Evolutionary conservation across 495 filamentous ascomycete species (phyloP).

Genomic region (Oleoguttula mirabilis): DNA sequence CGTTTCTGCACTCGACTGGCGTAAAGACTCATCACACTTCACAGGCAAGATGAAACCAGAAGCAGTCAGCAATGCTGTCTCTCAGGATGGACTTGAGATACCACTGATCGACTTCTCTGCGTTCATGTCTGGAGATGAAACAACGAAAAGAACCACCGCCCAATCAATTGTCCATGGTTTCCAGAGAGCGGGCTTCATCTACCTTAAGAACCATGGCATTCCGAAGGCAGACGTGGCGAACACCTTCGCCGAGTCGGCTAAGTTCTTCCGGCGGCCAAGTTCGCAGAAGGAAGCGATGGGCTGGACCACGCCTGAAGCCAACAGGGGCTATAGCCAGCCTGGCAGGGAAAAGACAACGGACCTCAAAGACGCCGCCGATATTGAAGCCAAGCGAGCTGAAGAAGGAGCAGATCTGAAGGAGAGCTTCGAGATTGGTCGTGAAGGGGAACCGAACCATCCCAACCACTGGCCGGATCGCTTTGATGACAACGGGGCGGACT

Average conservation of each 20-base stretch:
- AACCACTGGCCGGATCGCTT: slow-evolving; percentile 67
- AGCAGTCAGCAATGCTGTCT: slow-evolving; percentile 17
- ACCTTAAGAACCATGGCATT: slow-evolving; percentile 70
- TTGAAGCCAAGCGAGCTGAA: slow-evolving; percentile 43
- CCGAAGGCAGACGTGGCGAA: slow-evolving; percentile 35
- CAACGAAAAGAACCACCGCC: slow-evolving; percentile 54
- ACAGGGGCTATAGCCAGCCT: slow-evolving; percentile 55
- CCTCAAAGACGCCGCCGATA: slow-evolving; percentile 43
- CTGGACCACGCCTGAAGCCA: slow-evolving; percentile 30
- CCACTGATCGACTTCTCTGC: slow-evolving; percentile 68
- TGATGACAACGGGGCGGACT: slow-evolving; percentile 49
- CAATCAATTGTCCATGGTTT: slow-evolving; percentile 65
- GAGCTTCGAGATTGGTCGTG: slow-evolving; percentile 70
- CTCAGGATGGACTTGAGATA: slow-evolving; percentile 15
- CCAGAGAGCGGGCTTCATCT: slow-evolving; percentile 79
- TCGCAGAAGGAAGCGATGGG: slow-evolving; percentile 49
- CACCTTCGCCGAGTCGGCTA: slow-evolving; percentile 59
- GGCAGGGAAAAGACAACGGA: slow-evolving; percentile 68
- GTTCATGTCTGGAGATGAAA: slow-evolving; percentile 53
- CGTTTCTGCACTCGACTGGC: no score
- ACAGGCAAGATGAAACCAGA: slow-evolving; percentile 2
- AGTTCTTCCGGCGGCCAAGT: slow-evolving; percentile 64
- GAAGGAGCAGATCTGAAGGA: slow-evolving; percentile 70
- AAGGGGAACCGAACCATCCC: slow-evolving; percentile 50
- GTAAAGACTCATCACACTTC: no score